These are phyloP conservation scores for Globisporangium carolinianum DNA, from an alignment of 352 stramenopile species.

Conservation along the genomic window DNA sequence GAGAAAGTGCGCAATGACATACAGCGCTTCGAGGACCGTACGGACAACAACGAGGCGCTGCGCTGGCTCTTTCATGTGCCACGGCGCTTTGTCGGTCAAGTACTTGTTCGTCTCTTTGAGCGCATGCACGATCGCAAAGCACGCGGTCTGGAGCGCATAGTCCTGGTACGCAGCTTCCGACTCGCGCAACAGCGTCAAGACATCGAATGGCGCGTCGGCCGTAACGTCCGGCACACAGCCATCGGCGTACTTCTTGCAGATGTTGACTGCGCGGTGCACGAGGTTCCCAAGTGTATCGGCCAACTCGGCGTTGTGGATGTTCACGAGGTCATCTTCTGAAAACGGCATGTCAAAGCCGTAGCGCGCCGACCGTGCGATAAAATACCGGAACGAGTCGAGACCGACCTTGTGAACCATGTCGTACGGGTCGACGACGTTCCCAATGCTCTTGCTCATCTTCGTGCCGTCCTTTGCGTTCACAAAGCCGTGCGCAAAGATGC, in stretches of 20 bases:
- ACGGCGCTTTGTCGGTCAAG: slow-evolving; percentile 95
- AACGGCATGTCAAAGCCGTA: slow-evolving; percentile 96
- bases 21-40: slow-evolving; percentile 96
- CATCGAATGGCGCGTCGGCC: slow-evolving; percentile 76
- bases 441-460: slow-evolving; percentile 99
- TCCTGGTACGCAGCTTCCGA: slow-evolving; percentile 90
- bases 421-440: slow-evolving; percentile 97
- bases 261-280: slow-evolving; percentile 94
- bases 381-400: slow-evolving; percentile 95
- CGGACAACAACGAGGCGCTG: slow-evolving; percentile 89
- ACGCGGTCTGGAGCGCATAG: slow-evolving; percentile 89
- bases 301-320: slow-evolving; percentile 97
- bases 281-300: slow-evolving; percentile 93
- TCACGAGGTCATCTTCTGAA: slow-evolving; percentile 88
- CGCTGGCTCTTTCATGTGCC: slow-evolving; percentile 94
- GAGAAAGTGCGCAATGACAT: slow-evolving; percentile 94
- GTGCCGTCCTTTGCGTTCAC: slow-evolving; percentile 97
- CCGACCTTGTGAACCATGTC: slow-evolving; percentile 92
- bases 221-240: slow-evolving; percentile 60
- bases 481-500: slow-evolving; percentile 97
- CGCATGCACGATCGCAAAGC: slow-evolving; percentile 86
- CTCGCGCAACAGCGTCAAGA: slow-evolving; percentile 73
- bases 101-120: slow-evolving; percentile 96
- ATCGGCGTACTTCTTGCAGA: slow-evolving; percentile 95
- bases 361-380: slow-evolving; percentile 85